Evolutionary conservation across 1,284 basidiomycete genomes (phyloP), one percentile per base, ranked within the genome.

Genomic region (Moesziomyces parantarcticus): DNA sequence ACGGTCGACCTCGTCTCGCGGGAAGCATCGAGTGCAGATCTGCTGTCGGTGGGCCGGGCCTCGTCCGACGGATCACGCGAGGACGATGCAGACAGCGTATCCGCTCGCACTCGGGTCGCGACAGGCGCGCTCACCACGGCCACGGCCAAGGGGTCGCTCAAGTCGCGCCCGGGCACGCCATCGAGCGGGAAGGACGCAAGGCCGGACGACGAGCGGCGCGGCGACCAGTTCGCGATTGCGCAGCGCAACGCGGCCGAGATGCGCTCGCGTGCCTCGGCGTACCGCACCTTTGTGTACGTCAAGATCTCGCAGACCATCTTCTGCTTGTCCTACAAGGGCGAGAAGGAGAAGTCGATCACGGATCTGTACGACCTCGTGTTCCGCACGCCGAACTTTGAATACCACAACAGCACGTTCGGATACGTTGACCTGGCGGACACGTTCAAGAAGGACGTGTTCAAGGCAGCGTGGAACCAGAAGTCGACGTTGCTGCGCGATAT

Each of bases 351-450:
- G 76, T 85, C 85, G 25, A 80, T 86, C 50, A 85, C 86, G 3
- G 86, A 88, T 60, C 78, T 87, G 32, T 87, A 86, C 74, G 87
- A 88, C 65, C 85, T 88, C 58, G 86, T 86, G 34, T 86, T 88
- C 80, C 82, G 84, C 46, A 85, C 86, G 14, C 88, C 88, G 5
- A 79, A 81, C 14, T 83, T 97, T 49, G 90, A 91, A 77, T 95
- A 93, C 84, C 88, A 89, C 70, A 93, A 95, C 82, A 90, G 92
- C 83, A 94, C 93, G 0, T 93, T 90, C 89, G 92, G 91, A 2
- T 79, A 79, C 57, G 67, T 77, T 14, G 79, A 83, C 45, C 55
- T 83, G 25, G 77, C 75, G 8, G 79, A 82, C 23, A 60, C 59
- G 48, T 72, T 82, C 64, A 82, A 82, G 61, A 75, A 71, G 48